A percentile compares a stretch with the other conserved stretches of the same genome.
phyloP scores from a whole-genome alignment of 129 eudicot species.

The Lonicera japonica region DNA sequence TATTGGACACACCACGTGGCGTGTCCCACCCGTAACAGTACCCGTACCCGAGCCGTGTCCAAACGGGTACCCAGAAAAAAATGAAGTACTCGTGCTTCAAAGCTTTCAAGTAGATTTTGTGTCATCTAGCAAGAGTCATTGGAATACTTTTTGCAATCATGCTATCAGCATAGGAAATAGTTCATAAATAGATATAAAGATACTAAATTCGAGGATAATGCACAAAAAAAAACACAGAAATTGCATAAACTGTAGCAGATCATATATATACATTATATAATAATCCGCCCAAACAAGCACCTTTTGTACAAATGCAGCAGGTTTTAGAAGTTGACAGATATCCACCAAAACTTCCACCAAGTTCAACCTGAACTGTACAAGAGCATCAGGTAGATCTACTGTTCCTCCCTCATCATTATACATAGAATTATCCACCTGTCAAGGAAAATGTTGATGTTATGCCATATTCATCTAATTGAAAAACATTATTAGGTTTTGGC shows the following conservation, averaged over 20 bases:
- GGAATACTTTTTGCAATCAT: too few species aligned
- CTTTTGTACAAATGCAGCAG: conserved; percentile 61
- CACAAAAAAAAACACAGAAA: too few species aligned
- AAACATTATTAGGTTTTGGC: too few species aligned
- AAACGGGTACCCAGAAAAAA: too few species aligned
- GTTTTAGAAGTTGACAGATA: conserved; percentile 68
- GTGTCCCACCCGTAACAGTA: too few species aligned
- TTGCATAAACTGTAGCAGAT: not conserved
- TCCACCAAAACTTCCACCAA: conserved; percentile 86
- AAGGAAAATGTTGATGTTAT: conserved; percentile 20
- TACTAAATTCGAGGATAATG: not conserved
- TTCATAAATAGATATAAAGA: too few species aligned
- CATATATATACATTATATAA: not conserved
- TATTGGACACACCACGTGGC: too few species aligned
- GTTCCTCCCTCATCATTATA: conserved; percentile 40
- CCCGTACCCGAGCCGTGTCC: too few species aligned
- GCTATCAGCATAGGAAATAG: too few species aligned
- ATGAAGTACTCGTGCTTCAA: too few species aligned
- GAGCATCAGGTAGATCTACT: conserved; percentile 70
- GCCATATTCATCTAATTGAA: not conserved
- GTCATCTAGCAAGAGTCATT: too few species aligned
- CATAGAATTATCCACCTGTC: conserved; percentile 77
- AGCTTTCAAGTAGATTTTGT: too few species aligned
- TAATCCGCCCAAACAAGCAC: conserved; percentile 25
- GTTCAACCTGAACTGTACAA: conserved; percentile 69